Evolutionary conservation across 164 flowering plant genomes (phyloP).

Genomic region (Umbilicus rupestris): DNA sequence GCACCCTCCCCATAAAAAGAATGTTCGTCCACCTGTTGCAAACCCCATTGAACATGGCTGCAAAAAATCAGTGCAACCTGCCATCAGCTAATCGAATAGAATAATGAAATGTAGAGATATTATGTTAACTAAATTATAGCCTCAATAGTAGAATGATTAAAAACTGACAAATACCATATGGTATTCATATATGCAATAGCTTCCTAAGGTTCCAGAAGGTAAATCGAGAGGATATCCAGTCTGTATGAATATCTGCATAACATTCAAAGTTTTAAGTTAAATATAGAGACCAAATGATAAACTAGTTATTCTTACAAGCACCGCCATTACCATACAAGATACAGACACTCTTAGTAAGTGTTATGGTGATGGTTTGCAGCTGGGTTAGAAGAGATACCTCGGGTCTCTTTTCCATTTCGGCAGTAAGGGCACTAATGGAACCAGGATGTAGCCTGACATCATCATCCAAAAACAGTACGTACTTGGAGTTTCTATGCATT

Average conservation of each 20-base stretch:
- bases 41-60: slow-evolving; percentile 99
- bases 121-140: neutral
- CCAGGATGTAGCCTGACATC: slow-evolving; percentile 98
- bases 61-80: slow-evolving; percentile 9
- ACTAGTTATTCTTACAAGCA: neutral
- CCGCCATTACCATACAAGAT: neutral
- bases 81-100: neutral
- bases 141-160: neutral
- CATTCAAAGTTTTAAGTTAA: slow-evolving; percentile 4
- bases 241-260: slow-evolving; percentile 92
- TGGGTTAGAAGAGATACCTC: slow-evolving; percentile 35
- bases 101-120: neutral
- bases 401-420: slow-evolving; percentile 90
- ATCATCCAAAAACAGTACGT: slow-evolving; percentile 89
- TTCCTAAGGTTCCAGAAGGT: slow-evolving; percentile 96
- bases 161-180: slow-evolving; percentile 69
- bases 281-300: too few relatives aligned
- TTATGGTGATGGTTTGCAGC: neutral
- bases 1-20: slow-evolving; percentile 98
- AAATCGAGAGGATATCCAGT: slow-evolving; percentile 98
- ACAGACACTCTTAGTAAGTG: neutral
- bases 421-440: slow-evolving; percentile 79
- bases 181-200: slow-evolving; percentile 96
- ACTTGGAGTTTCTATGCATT: slow-evolving; percentile 90
- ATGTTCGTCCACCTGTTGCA: slow-evolving; percentile 95